phyloP scores from a whole-genome alignment of 2,329 filamentous ascomycete species.

The Alternaria sp. region DNA sequence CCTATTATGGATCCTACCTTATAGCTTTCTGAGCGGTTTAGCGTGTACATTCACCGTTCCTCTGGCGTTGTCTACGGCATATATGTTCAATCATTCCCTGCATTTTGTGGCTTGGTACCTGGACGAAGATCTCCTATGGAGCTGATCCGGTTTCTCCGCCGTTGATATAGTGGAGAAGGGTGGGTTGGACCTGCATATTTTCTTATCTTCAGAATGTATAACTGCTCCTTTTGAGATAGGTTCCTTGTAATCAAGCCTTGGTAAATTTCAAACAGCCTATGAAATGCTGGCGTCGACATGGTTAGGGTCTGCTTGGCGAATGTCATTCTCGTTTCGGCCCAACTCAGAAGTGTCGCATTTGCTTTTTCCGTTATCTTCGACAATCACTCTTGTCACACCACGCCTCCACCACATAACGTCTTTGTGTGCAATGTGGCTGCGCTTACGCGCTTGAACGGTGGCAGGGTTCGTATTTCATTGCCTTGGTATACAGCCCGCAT shows the following conservation, averaged over 20 bases:
- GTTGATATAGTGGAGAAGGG: background rate
- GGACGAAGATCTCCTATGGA: conserved; percentile 4
- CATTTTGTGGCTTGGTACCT: conserved; percentile 1
- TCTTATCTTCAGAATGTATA: conserved; percentile 2
- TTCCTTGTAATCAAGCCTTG: conserved; percentile 5
- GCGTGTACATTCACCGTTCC: conserved; percentile 20
- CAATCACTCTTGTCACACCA: background rate
- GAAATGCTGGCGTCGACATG: background rate
- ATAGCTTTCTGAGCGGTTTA: conserved; percentile 26
- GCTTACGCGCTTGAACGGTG: background rate
- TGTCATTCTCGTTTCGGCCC: background rate
- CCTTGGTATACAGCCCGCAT: background rate
- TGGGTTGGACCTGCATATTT: conserved; percentile 2
- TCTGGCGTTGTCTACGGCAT: background rate
- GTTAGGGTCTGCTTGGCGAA: background rate
- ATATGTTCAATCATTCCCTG: background rate
- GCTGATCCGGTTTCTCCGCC: conserved; percentile 7
- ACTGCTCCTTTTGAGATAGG: conserved; percentile 3
- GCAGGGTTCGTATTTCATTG: background rate
- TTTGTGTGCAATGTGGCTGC: background rate
- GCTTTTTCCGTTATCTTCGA: background rate
- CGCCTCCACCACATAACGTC: background rate
- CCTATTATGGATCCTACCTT: conserved; percentile 6
- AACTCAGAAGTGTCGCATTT: background rate
- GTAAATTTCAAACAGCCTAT: background rate